phyloP scores from a whole-genome alignment of 2,329 filamentous ascomycete species.

The Fusarium sp. region DNA sequence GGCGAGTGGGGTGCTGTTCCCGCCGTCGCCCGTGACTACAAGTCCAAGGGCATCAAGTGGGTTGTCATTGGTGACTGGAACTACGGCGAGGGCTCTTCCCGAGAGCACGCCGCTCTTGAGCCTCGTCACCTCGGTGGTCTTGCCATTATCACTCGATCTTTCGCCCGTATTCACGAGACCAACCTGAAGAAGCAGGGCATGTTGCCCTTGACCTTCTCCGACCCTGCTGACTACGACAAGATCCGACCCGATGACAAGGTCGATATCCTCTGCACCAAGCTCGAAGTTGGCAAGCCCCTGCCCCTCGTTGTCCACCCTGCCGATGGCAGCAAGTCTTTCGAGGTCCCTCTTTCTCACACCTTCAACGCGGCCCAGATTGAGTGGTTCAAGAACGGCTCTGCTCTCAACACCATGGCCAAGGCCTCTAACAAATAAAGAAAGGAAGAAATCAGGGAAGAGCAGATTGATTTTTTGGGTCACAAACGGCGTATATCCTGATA shows the following conservation, averaged over 20 bases:
- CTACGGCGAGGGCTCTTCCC: slow-evolving; percentile 97
- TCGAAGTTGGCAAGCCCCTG: slow-evolving; percentile 92
- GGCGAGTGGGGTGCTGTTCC: slow-evolving; percentile 90
- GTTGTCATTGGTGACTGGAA: slow-evolving; percentile 99
- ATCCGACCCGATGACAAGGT: slow-evolving; percentile 92
- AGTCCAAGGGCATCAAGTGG: slow-evolving; percentile 96
- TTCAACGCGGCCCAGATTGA: slow-evolving; percentile 98
- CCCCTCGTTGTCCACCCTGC: slow-evolving; percentile 93
- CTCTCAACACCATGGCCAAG: slow-evolving; percentile 99
- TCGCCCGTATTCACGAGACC: slow-evolving; percentile 99
- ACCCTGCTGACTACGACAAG: slow-evolving; percentile 98
- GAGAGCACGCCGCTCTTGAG: slow-evolving; percentile 98
- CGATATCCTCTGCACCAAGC: slow-evolving; percentile 88
- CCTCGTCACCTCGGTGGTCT: slow-evolving; percentile 96
- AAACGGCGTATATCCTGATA: slow-evolving; percentile 50
- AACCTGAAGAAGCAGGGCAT: slow-evolving; percentile 99
- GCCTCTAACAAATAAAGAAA: slow-evolving; percentile 52
- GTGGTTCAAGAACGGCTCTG: slow-evolving; percentile 99
- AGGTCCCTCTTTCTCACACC: slow-evolving; percentile 89
- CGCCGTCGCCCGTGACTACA: slow-evolving; percentile 96
- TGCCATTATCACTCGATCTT: slow-evolving; percentile 94
- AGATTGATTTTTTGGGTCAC: slow-evolving; percentile 45
- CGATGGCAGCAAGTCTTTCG: slow-evolving; percentile 79
- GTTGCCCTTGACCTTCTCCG: slow-evolving; percentile 95
- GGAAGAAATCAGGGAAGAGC: slow-evolving; percentile 26